These are phyloP conservation scores for Exophiala calicioides DNA, from an alignment of 2,329 filamentous ascomycete genomes.

Conservation along the genomic window DNA sequence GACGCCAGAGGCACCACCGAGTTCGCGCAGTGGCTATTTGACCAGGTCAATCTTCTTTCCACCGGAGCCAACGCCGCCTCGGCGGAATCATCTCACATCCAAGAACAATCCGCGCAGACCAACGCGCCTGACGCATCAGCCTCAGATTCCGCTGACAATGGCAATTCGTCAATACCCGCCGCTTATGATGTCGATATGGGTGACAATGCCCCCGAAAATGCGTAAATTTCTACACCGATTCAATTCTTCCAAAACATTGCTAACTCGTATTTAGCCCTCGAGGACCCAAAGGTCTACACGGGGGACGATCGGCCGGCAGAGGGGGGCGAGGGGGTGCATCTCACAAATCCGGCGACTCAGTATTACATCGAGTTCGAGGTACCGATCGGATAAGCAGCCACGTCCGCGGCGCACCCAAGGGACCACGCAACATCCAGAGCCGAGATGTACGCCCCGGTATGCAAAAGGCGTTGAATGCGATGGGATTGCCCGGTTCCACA, in stretches of 20 bases:
- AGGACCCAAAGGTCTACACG: conserved; percentile 92
- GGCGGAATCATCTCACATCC: conserved; percentile 37
- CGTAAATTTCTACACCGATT: conserved; percentile 22
- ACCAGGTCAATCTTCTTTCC: conserved; percentile 62
- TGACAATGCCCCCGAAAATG: conserved; percentile 32
- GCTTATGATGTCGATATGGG: conserved; percentile 29
- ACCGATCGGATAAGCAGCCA: conserved; percentile 81
- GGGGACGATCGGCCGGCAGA: conserved; percentile 64
- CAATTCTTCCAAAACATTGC: conserved; percentile 1
- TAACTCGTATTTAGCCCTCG: conserved; percentile 66
- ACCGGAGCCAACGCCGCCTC: conserved; percentile 16
- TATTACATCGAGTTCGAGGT: conserved; percentile 78
- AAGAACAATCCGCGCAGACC: conserved; percentile 66
- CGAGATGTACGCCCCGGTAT: conserved; percentile 48
- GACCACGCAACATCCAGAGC: conserved; percentile 61
- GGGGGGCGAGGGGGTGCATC: conserved; percentile 83
- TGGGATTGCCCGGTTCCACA: conserved; percentile 22
- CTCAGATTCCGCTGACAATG: conserved; percentile 42
- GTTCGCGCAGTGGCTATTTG: conserved; percentile 92
- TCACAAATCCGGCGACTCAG: conserved; percentile 73
- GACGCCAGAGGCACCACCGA: conserved; percentile 80
- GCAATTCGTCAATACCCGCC: conserved; percentile 53
- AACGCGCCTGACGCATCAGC: conserved; percentile 35
- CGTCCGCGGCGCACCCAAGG: conserved; percentile 67
- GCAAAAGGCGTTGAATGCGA: conserved; percentile 47